Evolutionary conservation across 2,329 filamentous ascomycete genomes (phyloP).

Genomic region (Botrytis squamosa): DNA sequence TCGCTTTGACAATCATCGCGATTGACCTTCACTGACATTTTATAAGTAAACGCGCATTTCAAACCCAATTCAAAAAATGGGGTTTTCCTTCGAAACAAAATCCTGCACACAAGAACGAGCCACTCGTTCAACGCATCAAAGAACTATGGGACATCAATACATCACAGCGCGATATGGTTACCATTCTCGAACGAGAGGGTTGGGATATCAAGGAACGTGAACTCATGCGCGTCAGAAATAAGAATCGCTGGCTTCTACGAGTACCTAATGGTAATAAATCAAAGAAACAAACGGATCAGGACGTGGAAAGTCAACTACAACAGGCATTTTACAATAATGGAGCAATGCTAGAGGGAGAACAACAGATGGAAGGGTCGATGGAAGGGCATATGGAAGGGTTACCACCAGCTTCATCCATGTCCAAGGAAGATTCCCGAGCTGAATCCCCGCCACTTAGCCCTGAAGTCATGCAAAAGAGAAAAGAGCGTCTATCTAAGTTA

Average conservation of each 20-base stretch:
- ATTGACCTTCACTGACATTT: neutral
- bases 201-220: constrained; percentile 71
- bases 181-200: constrained; percentile 67
- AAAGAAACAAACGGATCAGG: constrained; percentile 40
- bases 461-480: constrained; percentile 51
- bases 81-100: constrained; percentile 74
- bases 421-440: constrained; percentile 22
- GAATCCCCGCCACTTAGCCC: constrained; percentile 43
- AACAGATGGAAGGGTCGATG: constrained; percentile 33
- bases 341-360: constrained; percentile 34
- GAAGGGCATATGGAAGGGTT: constrained; percentile 30
- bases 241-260: constrained; percentile 67
- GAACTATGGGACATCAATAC: constrained; percentile 77
- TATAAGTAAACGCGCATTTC: constrained; percentile 69
- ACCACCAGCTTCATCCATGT: constrained; percentile 24
- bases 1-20: constrained; percentile 23
- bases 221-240: constrained; percentile 65
- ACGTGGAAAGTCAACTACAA: constrained; percentile 39
- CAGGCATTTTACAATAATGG: constrained; percentile 39
- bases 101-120: constrained; percentile 66
- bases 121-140: constrained; percentile 66
- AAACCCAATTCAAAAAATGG: constrained; percentile 76
- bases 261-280: constrained; percentile 57
- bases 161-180: constrained; percentile 70
- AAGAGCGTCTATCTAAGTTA: constrained; percentile 53